Evolutionary conservation across 352 stramenopile species (phyloP), one percentile per base, ranked within the genome.

Genomic region (Blastocystis sp.): DNA sequence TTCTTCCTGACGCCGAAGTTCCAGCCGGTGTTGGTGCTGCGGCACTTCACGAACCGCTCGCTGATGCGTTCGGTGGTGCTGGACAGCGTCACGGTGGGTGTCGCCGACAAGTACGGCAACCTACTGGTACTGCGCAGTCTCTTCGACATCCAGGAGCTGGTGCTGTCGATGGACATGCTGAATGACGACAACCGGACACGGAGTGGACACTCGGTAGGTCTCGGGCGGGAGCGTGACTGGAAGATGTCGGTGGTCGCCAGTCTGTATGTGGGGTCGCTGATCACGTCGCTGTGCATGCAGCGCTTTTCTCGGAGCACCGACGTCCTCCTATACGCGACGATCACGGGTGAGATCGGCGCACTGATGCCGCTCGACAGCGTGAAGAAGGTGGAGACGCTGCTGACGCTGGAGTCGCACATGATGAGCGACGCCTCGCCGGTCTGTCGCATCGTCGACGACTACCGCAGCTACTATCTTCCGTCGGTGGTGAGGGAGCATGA

Each of bases 41-140:
- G 69, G 0, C 69, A 81, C 36, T 32, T 63, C 24, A 81, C 69
- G 34, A 21, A 81, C 40, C 69, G 69, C 18, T 81, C 69, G 21
- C n/a, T 81, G 14, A 54, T 81, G 48, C 69, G 69, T n/a, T 48
- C 42, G 2, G 53, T 48, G 21, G 46, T 81, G 21, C 42, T 81
- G 14, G 69, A 86, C 38, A 48, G 72, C 36, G 36, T 72, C 38
- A 76, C 73, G 0, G 27, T 86, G 18, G 59, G 42, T 6, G 71
- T 72, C 42, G 84, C 71, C 42, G 48, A 67, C 40, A 88, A 88
- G 59, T 88, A 87, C 59, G 77, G 63, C 51, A 65, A 64, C 40
- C 27, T 81, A 2, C 49, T 81, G n/a, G 27, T 81, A 18, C 56
- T 63, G 18, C 69, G 69, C 46, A 81, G 69, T 42, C 32, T 81